Evolutionary conservation across 768 basidiomycete species (phyloP), one percentile per base, ranked within the genome.

Genomic region (Leccinum barrowsii): DNA sequence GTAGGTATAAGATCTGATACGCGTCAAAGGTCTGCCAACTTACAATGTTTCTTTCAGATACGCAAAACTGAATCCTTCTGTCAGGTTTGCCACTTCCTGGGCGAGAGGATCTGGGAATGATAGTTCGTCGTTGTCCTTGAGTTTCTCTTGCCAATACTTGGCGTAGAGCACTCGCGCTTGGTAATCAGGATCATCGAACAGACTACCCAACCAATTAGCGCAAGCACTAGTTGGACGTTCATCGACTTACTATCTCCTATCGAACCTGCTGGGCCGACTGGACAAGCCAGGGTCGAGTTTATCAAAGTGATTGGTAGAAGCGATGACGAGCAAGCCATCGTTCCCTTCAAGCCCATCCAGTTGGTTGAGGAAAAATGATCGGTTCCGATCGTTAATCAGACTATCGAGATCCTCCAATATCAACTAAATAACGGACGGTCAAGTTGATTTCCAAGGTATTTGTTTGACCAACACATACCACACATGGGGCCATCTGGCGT

Each of bases 41-140:
- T 68, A 94, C 92, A 94, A 94, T 3, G 84, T 90, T 72, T 94
- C 92, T 70, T 95, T 94, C 65, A 94, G 76, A 71, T 92, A 94
- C 0, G 92, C 90, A 69, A 94, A 94, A 63, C 87, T 90, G 76
- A 94, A 94, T 30, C 77, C 75, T 32, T 80, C 75, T 0, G 91
- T 93, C 58, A 73, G 54, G 10, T 78, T 73, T 5, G 86, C 89
- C 26, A 90, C 75, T 61, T 84, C 80, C 11, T 80, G 70, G 17
- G 85, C 77, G 32, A 94, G 77, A 12, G 74, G 60, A 62, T 91
- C 86, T 0, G 92, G 84, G 76, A 90, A 92, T 4, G 75, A 70
- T 60, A 93, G 78, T 13, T 78, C 74, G 51, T 82, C 72, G 73
- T 90, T 92, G 67, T 71, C 65, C 56, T 76, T 70, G 54, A 94